Conservation (phyloP, 2,329 filamentous ascomycete species). For the Drechslera avenae region DNA sequence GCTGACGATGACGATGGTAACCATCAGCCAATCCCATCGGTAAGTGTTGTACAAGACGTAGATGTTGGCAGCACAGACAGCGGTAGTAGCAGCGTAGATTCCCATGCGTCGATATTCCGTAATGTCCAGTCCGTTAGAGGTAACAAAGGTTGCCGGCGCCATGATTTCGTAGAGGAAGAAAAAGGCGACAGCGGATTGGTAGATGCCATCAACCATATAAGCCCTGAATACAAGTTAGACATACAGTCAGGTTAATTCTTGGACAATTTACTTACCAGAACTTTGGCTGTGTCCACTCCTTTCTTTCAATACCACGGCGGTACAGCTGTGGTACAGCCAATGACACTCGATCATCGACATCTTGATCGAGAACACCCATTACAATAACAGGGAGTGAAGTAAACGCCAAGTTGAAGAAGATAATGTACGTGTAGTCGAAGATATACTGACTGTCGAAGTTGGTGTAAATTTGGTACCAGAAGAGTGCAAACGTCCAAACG, state of each 20-base stretch:
- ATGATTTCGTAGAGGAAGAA: conserved; percentile 90
- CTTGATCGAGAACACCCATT: conserved; percentile 96
- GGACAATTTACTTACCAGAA: conserved; percentile 74
- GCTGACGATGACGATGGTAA: conserved; percentile 80
- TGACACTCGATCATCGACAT: conserved; percentile 92
- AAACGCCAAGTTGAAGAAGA: conserved; percentile 95
- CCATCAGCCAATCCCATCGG: conserved; percentile 96
- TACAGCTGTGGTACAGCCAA: conserved; percentile 95
- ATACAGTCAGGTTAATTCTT: neutral
- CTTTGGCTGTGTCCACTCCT: conserved; percentile 94
- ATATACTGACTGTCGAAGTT: conserved; percentile 97
- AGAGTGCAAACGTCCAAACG: conserved; percentile 93
- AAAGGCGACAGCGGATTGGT: conserved; percentile 92
- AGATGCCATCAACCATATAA: conserved; percentile 93
- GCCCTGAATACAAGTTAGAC: conserved; percentile 50
- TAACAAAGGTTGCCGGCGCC: conserved; percentile 69
- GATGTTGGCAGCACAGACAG: conserved; percentile 85
- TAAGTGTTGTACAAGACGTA: conserved; percentile 98
- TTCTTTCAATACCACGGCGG: conserved; percentile 89
- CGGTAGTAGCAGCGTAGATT: conserved; percentile 81
- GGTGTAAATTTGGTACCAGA: conserved; percentile 97
- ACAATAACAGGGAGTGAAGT: conserved; percentile 93
- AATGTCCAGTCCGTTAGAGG: conserved; percentile 73
- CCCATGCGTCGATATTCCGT: conserved; percentile 84
- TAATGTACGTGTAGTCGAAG: conserved; percentile 97